These are phyloP conservation scores for Fomitiporia mediterranea DNA, from an alignment of 1,284 basidiomycete genomes.

Conservation along the genomic window DNA sequence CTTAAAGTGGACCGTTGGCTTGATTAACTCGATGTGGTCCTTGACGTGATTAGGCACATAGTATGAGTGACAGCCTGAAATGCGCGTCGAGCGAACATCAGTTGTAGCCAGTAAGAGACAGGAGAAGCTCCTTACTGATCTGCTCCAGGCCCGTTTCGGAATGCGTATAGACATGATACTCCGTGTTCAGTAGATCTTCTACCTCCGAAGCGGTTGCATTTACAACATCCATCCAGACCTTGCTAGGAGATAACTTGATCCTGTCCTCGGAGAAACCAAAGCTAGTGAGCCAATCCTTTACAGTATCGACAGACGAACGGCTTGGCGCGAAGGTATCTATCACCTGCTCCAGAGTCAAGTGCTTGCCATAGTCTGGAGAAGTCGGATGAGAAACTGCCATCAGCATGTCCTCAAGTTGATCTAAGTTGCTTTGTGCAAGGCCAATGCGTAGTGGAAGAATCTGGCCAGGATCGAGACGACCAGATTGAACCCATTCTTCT, in stretches of 20 bases:
- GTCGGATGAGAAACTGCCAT: conserved; percentile 27
- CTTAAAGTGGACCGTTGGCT: conserved; percentile 44
- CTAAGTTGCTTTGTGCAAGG: conserved; percentile 23
- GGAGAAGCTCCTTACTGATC: conserved; percentile 27
- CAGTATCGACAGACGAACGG: conserved; percentile 37
- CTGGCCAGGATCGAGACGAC: conserved; percentile 14
- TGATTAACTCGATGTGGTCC: conserved; percentile 43
- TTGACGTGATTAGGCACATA: conserved; percentile 41
- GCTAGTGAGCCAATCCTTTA: conserved; percentile 39
- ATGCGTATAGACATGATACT: conserved; percentile 44
- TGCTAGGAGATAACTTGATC: conserved; percentile 32
- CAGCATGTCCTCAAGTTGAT: conserved; percentile 26
- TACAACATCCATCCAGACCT: conserved; percentile 39
- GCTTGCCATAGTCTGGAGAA: conserved; percentile 26
- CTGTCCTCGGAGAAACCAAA: conserved; percentile 33
- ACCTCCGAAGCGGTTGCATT: conserved; percentile 42
- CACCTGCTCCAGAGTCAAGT: conserved; percentile 31
- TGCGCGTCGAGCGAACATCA: conserved; percentile 18
- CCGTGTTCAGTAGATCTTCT: conserved; percentile 40
- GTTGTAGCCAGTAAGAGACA: neutral
- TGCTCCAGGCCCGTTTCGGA: conserved; percentile 32
- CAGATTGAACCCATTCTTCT: conserved; percentile 8
- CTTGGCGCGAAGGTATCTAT: conserved; percentile 40
- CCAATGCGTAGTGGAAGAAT: conserved; percentile 18
- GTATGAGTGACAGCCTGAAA: conserved; percentile 40